Evolutionary conservation across 495 filamentous ascomycete species (phyloP).

Genomic region (Aspergillus nidulans): DNA sequence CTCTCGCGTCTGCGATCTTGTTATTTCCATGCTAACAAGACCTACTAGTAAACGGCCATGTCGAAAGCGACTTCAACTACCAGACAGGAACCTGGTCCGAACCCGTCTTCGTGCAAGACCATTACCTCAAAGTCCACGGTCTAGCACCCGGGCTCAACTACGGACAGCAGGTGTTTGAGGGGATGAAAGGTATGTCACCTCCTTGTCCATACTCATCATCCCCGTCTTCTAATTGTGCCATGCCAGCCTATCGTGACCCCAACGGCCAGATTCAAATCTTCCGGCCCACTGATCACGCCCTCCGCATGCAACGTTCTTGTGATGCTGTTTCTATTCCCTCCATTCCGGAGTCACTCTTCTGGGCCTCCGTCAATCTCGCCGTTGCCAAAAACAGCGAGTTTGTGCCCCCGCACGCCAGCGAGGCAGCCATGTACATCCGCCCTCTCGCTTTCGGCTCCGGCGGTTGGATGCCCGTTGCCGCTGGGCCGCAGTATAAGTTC

Average conservation of each 20-base stretch:
- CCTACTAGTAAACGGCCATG: background rate
- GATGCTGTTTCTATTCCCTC: conserved; percentile 35
- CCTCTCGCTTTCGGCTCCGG: conserved; percentile 38
- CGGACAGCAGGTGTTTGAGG: conserved; percentile 31
- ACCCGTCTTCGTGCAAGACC: conserved; percentile 32
- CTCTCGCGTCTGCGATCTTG: background rate
- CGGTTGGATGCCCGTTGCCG: conserved; percentile 28
- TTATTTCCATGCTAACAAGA: too few species aligned
- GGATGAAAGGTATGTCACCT: conserved; percentile 19
- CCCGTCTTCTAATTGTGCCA: background rate
- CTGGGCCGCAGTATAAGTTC: conserved; percentile 35
- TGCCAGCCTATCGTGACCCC: background rate
- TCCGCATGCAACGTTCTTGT: conserved; percentile 26
- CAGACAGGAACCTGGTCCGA: background rate
- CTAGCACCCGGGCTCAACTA: conserved; percentile 45
- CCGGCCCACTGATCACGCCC: background rate
- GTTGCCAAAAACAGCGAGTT: conserved; percentile 38
- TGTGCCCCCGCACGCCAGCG: conserved; percentile 37
- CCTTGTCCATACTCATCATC: background rate
- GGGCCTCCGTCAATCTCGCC: conserved; percentile 31
- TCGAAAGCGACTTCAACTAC: background rate
- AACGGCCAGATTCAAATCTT: background rate
- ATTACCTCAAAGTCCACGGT: conserved; percentile 38
- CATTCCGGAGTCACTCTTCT: conserved; percentile 34
- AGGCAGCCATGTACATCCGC: conserved; percentile 41